Evolutionary conservation across 805 yeast species (phyloP), one percentile per base, ranked within the genome.

Genomic region (Ogataea pini): DNA sequence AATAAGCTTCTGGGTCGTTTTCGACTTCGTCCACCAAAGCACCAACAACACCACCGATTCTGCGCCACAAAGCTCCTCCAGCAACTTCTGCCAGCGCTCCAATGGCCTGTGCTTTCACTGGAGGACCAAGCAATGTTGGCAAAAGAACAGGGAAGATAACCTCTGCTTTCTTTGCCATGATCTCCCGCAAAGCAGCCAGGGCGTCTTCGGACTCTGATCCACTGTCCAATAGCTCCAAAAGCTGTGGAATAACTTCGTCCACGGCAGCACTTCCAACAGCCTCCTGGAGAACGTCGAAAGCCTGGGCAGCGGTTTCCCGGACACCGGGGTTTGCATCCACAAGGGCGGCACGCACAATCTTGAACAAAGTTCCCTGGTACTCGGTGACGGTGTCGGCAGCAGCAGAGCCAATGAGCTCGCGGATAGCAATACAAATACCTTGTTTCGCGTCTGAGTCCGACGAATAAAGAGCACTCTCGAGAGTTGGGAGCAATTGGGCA

Each of bases 381-480:
- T 79, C 81, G 22, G 62, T 71, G 50, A 92, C 73, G 7, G 81
- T 78, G 13, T 81, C 86, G 3, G 71, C 65, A 8, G 80, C 72
- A 3, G 95, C 79, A 0, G 96, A 86, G 55, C 81, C 83, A 53
- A 91, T 82, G 52, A 94, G 80, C 65, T 91, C 98, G 37, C 83
- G 79, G 42, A 90, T 73, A 7, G 99, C 99, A 65, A 92, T 82
- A 74, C 99, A 94, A 44, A 94, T 89, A 74, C 99, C 99, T 72
- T 91, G 96, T 64, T 87, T 88, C 31, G 96, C 85, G 63, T 85
- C 94, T n/a, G 87, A 72, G 59, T 86, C 94, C n/a, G 75, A 71
- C 13, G 72, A 61, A 45, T 73, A 64, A 53, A 86, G 70, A 1
- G 89, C 78, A 33, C 77, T 79, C 56, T 88, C 86, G 58, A 92